Evolutionary conservation across 176 grass and related monocot species (phyloP).

Genomic region (Cymbopogon citratus): DNA sequence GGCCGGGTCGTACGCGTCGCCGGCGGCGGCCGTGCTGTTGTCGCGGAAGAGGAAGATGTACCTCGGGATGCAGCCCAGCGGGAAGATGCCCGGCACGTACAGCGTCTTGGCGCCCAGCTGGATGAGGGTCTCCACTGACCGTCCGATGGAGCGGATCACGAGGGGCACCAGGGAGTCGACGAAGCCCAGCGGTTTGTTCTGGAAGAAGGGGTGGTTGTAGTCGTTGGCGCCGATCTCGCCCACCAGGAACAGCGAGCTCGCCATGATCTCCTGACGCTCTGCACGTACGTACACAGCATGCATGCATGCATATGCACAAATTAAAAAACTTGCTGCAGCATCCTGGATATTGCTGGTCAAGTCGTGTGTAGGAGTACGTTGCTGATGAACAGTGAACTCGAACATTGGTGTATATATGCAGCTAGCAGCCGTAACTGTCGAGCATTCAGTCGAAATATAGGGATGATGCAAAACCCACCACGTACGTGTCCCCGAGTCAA

Average conservation of each 20-base stretch:
- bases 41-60: slow-evolving; percentile 33
- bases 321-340: too few species aligned
- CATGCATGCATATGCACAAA: too few species aligned
- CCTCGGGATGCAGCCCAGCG: slow-evolving; percentile 31
- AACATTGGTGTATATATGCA: too few species aligned
- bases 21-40: background rate
- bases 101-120: slow-evolving; percentile 38
- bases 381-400: background rate
- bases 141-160: slow-evolving; percentile 27
- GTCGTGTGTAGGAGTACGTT: too few species aligned
- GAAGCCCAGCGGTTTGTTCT: slow-evolving; percentile 23
- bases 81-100: slow-evolving; percentile 42
- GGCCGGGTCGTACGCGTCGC: background rate
- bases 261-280: slow-evolving; percentile 44
- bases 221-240: slow-evolving; percentile 96
- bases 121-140: slow-evolving; percentile 26
- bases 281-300: too few species aligned
- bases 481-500: too few species aligned
- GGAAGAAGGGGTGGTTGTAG: slow-evolving; percentile 68
- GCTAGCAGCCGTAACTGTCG: too few species aligned
- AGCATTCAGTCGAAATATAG: too few species aligned
- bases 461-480: too few species aligned
- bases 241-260: slow-evolving; percentile 57
- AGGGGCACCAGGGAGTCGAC: slow-evolving; percentile 36
- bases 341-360: too few species aligned